Conservation (phyloP, 2,329 filamentous ascomycete species). For the Penicillium sclerotigenum region DNA sequence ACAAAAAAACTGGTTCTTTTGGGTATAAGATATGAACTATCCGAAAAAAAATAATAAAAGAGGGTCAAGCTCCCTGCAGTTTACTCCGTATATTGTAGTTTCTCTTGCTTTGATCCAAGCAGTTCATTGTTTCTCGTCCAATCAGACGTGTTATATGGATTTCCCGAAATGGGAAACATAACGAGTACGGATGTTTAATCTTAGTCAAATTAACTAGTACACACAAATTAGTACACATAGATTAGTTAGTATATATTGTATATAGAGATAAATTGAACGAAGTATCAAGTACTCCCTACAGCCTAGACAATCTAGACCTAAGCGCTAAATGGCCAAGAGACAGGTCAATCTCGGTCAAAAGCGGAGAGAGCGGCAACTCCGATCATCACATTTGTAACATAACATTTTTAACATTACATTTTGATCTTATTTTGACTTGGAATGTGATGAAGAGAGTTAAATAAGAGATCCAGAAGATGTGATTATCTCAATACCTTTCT, state of each 20-base stretch:
- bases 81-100: too few relatives aligned
- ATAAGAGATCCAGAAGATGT: background rate
- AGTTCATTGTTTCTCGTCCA: background rate
- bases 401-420: too few relatives aligned
- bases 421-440: background rate
- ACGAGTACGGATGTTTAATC: too few relatives aligned
- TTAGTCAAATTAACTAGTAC: too few relatives aligned
- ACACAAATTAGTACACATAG: too few relatives aligned
- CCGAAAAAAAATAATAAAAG: background rate
- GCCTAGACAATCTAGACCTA: background rate
- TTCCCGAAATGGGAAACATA: background rate
- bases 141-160: background rate
- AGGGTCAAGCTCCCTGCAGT: background rate
- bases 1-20: background rate
- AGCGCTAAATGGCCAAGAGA: background rate
- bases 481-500: background rate
- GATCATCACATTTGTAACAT: background rate
- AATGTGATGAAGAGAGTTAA: background rate
- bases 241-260: too few relatives aligned
- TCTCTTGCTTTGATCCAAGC: background rate
- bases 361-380: background rate
- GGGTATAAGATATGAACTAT: conserved; percentile 1
- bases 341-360: background rate
- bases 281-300: too few relatives aligned
- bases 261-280: too few relatives aligned